Evolutionary conservation across 2,329 filamentous ascomycete species (phyloP).

Genomic region (Cercospora sesami): DNA sequence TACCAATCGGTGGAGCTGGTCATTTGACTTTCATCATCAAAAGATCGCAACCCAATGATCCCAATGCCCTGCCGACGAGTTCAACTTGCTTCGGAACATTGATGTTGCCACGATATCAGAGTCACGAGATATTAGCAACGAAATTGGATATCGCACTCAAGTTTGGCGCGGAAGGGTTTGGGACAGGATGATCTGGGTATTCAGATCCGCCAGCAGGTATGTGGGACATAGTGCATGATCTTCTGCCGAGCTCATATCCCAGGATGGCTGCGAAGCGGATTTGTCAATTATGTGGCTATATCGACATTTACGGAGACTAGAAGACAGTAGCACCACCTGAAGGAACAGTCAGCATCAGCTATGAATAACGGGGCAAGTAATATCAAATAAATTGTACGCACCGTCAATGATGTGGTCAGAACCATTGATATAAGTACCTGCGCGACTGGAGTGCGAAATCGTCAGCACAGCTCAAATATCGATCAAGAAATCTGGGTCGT

Average conservation of each 20-base stretch:
- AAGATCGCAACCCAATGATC: conserved; percentile 66
- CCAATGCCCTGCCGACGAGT: conserved; percentile 71
- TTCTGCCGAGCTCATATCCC: not conserved
- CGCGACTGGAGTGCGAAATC: conserved; percentile 30
- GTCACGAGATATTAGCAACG: conserved; percentile 66
- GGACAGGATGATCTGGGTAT: conserved; percentile 42
- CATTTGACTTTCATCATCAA: conserved; percentile 83
- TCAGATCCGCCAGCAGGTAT: not conserved
- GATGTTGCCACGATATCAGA: conserved; percentile 77
- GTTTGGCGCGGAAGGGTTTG: conserved; percentile 80
- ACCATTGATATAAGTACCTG: conserved; percentile 42
- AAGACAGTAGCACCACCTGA: conserved; percentile 35
- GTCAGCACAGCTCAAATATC: not conserved
- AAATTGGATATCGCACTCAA: conserved; percentile 83
- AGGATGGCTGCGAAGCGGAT: not conserved
- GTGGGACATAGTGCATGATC: not conserved
- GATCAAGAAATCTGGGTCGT: not conserved
- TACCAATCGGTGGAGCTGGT: conserved; percentile 81
- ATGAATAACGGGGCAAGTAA: not conserved
- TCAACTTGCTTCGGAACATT: conserved; percentile 92
- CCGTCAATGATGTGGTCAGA: conserved; percentile 42
- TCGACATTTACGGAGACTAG: conserved; percentile 7
- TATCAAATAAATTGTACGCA: not conserved
- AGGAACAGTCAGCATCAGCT: not conserved
- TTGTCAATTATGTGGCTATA: not conserved